Base-by-base conservation (phyloP, 2,329 filamentous ascomycete genomes). In the Hyphodiscus sp. region DNA sequence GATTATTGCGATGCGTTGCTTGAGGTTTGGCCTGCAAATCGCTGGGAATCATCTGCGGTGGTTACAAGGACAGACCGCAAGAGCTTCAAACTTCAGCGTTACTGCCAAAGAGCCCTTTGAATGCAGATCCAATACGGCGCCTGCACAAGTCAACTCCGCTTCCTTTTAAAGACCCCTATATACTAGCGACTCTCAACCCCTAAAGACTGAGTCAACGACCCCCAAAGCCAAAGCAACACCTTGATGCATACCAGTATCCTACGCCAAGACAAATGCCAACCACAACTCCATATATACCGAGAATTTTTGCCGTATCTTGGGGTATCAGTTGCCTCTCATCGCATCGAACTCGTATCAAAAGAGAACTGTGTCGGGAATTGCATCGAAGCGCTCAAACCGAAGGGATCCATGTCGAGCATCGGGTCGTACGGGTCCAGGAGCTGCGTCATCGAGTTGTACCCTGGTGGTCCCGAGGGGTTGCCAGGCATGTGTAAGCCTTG, bases 381-480 rank as follows among this genome's bases (percentile, higher is more conserved):
- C 92, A 96, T 96, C 72, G 89, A 95, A 38, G 91, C 91, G 55
- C 88, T 92, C 50, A 96, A 76, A 13, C 91, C 91, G 65, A 96
- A 97, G 0, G 92, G 92, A 70, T 96, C 91, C 70, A 91, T 89
- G 68, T 96, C 91, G 47, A 95, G 76, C 73, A 91, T 89, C 18
- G 91, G 87, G 65, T 96, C 91, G 67, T 89, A 95, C 15, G 82
- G 78, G 61, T 86, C 82, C 64, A 87, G 79, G 41, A 83, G 74
- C 51, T 59, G 70, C 47, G 66, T 66, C 62, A 72, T 68, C 18
- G 68, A 67, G 30, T 61, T 63, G 53, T 69, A 73, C 20, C 67
- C 71, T 52, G 75, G 72, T 51, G 72, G 33, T 38, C 33, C 33
- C 16, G 5, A 60, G 19, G 69, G 69, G 54, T 71, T 71, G 19